phyloP scores from a whole-genome alignment of 1,139 yeast genomes.

The Saccharomyces pastorianus region DNA sequence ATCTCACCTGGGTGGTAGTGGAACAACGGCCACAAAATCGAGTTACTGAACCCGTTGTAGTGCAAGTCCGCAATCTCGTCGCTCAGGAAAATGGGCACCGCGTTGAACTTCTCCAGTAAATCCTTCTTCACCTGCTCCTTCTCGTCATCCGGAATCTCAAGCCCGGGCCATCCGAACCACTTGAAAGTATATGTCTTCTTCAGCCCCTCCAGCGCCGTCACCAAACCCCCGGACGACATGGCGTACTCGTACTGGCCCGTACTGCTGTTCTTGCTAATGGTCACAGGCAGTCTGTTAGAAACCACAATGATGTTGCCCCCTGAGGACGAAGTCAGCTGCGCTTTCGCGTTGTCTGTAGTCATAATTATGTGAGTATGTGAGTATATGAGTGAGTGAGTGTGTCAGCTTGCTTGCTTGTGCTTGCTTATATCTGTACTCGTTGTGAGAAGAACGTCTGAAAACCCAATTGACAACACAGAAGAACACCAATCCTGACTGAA shows the following conservation, averaged over 20 bases:
- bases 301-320: constrained; percentile 77
- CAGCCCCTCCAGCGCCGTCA: constrained; percentile 88
- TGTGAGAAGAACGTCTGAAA: background rate
- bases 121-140: constrained; percentile 62
- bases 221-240: constrained; percentile 97
- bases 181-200: constrained; percentile 80
- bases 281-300: constrained; percentile 90
- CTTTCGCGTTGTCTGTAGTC: background rate
- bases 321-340: background rate
- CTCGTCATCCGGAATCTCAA: constrained; percentile 76
- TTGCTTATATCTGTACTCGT: too few relatives aligned
- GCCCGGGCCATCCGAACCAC: constrained; percentile 98
- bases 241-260: constrained; percentile 61
- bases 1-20: constrained; percentile 99
- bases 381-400: background rate
- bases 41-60: constrained; percentile 90
- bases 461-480: background rate
- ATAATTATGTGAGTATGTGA: background rate
- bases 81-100: constrained; percentile 80
- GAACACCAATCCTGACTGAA: background rate
- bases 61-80: constrained; percentile 92
- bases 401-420: background rate
- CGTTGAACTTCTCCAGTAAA: constrained; percentile 67
- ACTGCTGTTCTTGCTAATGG: constrained; percentile 56
- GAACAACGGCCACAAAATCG: constrained; percentile 93